Evolutionary conservation across 1,139 yeast species (phyloP).

Genomic region (Candida pseudoviswanathii): DNA sequence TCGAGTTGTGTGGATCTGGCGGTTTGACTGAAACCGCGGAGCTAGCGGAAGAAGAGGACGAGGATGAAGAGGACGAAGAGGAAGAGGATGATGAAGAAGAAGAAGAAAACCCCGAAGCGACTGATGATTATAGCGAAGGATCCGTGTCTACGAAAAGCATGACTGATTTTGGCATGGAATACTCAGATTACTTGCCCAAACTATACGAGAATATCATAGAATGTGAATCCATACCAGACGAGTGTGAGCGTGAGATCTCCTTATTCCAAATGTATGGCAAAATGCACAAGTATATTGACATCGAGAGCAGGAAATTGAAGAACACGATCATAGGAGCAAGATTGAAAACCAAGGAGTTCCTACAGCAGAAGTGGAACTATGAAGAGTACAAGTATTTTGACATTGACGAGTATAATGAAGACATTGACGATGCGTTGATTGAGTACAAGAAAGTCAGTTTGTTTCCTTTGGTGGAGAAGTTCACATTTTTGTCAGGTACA

Average conservation of each 20-base stretch:
- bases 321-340: conserved; percentile 36
- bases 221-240: conserved; percentile 38
- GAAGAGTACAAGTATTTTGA: conserved; percentile 59
- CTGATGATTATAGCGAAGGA: conserved; percentile 18
- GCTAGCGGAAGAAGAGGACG: conserved; percentile 33
- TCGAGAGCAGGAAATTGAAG: conserved; percentile 37
- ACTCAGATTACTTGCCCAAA: conserved; percentile 22
- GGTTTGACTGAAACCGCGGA: conserved; percentile 25
- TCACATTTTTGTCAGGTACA: conserved; percentile 70
- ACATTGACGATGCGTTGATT: conserved; percentile 49
- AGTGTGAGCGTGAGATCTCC: conserved; percentile 47
- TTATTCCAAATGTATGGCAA: conserved; percentile 36
- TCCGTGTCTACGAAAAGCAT: conserved; percentile 7
- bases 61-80: conserved; percentile 26
- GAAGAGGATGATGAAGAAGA: conserved; percentile 28
- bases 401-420: conserved; percentile 50
- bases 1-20: conserved; percentile 27
- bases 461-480: conserved; percentile 89
- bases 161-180: conserved; percentile 11
- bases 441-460: conserved; percentile 65
- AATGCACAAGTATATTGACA: conserved; percentile 33
- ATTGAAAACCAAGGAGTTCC: conserved; percentile 32
- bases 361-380: conserved; percentile 50
- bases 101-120: conserved; percentile 20
- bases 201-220: conserved; percentile 38